phyloP scores from a whole-genome alignment of 1,139 yeast species.

The Candida pseudoviswanathii region DNA sequence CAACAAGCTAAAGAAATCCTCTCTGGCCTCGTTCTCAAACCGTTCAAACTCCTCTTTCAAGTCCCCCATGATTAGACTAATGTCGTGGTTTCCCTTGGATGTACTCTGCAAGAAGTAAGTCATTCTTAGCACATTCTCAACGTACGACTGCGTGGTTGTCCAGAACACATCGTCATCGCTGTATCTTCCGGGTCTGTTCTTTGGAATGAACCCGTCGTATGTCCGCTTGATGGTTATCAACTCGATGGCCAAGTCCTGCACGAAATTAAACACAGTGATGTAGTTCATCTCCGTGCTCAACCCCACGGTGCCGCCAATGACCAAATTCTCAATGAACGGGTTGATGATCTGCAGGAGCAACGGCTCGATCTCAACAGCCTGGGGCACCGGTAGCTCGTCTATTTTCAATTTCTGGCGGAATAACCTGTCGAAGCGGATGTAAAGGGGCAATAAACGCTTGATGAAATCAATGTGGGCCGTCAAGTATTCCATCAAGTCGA shows the following conservation, averaged over 20 bases:
- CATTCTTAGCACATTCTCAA: background rate
- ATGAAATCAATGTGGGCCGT: constrained; percentile 9
- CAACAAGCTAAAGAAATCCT: constrained; percentile 5
- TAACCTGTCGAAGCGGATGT: constrained; percentile 1
- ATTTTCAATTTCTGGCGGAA: constrained; percentile 5
- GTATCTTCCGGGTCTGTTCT: constrained; percentile 5
- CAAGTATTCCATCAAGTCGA: constrained; percentile 7
- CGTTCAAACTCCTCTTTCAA: constrained; percentile 7
- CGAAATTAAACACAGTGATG: background rate
- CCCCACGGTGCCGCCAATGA: constrained; percentile 6
- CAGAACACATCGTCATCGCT: constrained; percentile 5
- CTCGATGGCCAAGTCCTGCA: constrained; percentile 1
- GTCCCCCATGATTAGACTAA: constrained; percentile 7
- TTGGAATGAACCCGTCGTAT: constrained; percentile 5
- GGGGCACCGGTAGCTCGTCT: constrained; percentile 4
- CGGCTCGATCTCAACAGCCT: background rate
- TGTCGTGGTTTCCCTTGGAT: background rate
- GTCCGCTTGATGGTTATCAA: background rate
- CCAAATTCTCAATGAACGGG: background rate
- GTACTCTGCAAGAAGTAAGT: background rate
- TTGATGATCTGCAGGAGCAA: background rate
- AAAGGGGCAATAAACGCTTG: constrained; percentile 1
- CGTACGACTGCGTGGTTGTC: background rate
- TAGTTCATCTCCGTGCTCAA: constrained; percentile 5
- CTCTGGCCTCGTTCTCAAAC: constrained; percentile 6